Evolutionary conservation across 305 asterid genomes (phyloP), one percentile per base, ranked within the genome.

Genomic region (Fraxinus ornus): DNA sequence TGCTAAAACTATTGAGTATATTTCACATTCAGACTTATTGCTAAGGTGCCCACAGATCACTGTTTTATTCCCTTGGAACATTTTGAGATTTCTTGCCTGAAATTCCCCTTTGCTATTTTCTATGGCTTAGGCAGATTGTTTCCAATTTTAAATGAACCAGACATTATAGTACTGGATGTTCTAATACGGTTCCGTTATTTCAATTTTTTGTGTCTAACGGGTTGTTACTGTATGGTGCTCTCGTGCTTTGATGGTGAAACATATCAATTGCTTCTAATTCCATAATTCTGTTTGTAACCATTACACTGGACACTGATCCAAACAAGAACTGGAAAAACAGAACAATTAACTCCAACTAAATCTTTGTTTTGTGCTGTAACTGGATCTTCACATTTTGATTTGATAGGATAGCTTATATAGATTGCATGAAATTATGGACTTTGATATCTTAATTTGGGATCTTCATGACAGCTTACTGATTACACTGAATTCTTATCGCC

Each of bases 101-200:
- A 75, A 80, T 75, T 77, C 81, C 80, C 84, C 66, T 87, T 73
- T 82, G 85, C 84, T 83, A 87, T 86, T 79, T 37, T 66, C 26
- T 79, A 79, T 87, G 88, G 86, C 80, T 74, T 86, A 84, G 91
- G 91, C 89, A 78, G 87, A 80, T 84, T 85, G 79, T 82, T 85
- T 81, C 81, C 79, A 83, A 74, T 62, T 83, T 83, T 78, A 77
- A 32, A 79, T 78, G 83, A 84, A 80, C 79, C 82, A 78, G 72
- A 76, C 77, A 79, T 84, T 86, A 78, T 80, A 80, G 82, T 82
- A 79, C 83, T 86, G 77, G 85, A 85, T 83, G 78, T 81, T 87
- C 81, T 84, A 81, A 84, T 79, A 80, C 84, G 78, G 83, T 77
- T 75, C 10, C 82, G 71, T 70, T 81, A 35, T 78, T 81, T 47